Evolutionary conservation across 371 early-diverging fungal species (phyloP), one percentile per base, ranked within the genome.

Genomic region (Mortierella sp.): DNA sequence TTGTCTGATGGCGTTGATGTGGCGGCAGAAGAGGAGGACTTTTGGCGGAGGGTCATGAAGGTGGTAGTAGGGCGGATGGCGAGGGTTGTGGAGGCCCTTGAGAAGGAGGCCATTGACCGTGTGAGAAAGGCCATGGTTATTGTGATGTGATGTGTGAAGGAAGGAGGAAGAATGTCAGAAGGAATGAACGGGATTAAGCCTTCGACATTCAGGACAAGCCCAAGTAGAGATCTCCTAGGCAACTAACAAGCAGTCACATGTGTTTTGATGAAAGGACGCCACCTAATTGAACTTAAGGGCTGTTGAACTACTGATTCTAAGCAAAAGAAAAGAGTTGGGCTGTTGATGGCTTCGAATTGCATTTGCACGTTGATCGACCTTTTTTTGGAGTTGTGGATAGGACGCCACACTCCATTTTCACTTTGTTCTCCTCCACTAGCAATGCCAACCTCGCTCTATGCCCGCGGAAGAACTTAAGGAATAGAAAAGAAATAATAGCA

Each of bases 71-170:
- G 63, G 28, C 63, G 73, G 21, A 42, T 28, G 31, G 63, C 63
- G 19, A 63, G 63, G 31, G 72, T 54, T 1, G n/a, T 21, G 19
- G 75, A 50, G 47, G 75, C 71, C 75, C 75, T 74, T 60, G 81
- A 58, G 70, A 74, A 74, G 24, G 73, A 78, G 21, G 63, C 77
- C 42, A 73, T 52, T 50, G 75, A 68, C 78, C 78, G 78, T 78
- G 82, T 68, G 76, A 82, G 75, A 55, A 82, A 63, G 60, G 76
- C 52, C 82, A 82, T 82, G 57, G 63, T 72, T 31, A n/a, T 16
- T 60, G 48, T 54, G 75, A 38, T 31, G 65, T 28, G 63, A 42
- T 65, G 68, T 10, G 7, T 10, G 38, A 34, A 38, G 24, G 50
- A 50, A 31, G 19, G 60, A 16, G 31, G 19, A 28, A 26, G 28